Conservation (phyloP, 208 protist species). For the Wallacemonas rigidus region DNA sequence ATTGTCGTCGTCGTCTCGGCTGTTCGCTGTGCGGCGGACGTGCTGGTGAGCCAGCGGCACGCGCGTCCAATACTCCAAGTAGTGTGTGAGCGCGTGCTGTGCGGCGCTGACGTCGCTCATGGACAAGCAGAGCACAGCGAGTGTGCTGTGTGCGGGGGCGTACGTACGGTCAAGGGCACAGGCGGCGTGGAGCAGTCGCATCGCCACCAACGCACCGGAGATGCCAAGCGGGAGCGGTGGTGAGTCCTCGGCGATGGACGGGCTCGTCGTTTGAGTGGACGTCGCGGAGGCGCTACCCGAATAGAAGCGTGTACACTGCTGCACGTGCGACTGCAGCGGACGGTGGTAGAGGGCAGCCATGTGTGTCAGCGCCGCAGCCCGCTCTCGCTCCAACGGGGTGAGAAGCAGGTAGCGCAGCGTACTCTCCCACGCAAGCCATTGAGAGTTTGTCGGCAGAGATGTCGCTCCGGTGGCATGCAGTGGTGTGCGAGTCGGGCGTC, state of each 20-base stretch:
- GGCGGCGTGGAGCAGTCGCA: constrained; percentile 33
- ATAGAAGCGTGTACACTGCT: background rate
- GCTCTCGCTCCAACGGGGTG: background rate
- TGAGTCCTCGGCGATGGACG: background rate
- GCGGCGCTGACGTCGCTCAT: background rate
- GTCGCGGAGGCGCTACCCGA: no score
- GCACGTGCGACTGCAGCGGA: background rate
- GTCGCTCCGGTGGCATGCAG: no score
- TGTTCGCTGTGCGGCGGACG: no score
- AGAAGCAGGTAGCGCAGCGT: constrained; percentile 13
- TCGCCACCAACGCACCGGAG: constrained; percentile 21
- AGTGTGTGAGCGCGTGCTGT: background rate
- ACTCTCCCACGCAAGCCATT: background rate
- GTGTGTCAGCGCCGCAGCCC: constrained; percentile 5
- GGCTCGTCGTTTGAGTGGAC: no score
- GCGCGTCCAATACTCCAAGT: background rate
- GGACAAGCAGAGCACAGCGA: constrained; percentile 5
- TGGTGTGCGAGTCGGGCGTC: background rate
- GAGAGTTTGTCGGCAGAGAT: background rate
- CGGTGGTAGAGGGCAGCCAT: constrained; percentile 19
- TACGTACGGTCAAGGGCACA: constrained; percentile 24
- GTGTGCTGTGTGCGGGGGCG: constrained; percentile 20
- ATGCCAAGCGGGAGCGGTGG: constrained; percentile 6
- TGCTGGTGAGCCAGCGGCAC: background rate
- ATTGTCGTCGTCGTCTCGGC: background rate